These are phyloP conservation scores for Climacium dendroides DNA, from an alignment of 225 moss, liverwort and hornwort genomes.

Conservation along the genomic window DNA sequence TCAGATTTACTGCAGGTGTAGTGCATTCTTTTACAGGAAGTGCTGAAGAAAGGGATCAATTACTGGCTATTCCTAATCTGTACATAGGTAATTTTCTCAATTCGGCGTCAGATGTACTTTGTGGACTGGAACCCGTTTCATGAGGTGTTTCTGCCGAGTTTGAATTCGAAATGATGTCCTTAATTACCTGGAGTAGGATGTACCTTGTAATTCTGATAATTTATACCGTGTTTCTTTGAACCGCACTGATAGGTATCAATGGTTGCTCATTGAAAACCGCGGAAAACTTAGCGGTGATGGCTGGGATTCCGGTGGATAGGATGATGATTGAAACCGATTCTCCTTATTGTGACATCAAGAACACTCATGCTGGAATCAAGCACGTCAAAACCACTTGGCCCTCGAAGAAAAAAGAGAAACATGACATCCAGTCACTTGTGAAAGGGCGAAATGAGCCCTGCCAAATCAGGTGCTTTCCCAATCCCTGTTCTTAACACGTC, in stretches of 20 bases:
- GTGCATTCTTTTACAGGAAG: conserved; percentile 95
- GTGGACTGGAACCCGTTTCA: background rate
- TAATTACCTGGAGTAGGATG: background rate
- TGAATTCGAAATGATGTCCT: background rate
- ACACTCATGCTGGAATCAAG: conserved; percentile 77
- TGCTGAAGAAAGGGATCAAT: conserved; percentile 56
- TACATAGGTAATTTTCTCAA: conserved; percentile 43
- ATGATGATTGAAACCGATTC: conserved; percentile 95
- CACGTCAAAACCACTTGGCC: conserved; percentile 75
- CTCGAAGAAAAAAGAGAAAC: conserved; percentile 86
- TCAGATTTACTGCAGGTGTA: conserved; percentile 78
- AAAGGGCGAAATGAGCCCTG: conserved; percentile 96
- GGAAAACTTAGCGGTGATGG: conserved; percentile 69
- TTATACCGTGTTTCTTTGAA: background rate
- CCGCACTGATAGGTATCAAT: conserved; percentile 51
- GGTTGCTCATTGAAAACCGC: conserved; percentile 89
- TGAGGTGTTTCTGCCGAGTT: background rate
- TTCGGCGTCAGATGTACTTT: background rate
- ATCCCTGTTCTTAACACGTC: background rate
- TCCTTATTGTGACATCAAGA: conserved; percentile 91
- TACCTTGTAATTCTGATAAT: background rate
- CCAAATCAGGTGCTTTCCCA: conserved; percentile 58
- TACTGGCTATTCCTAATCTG: conserved; percentile 68
- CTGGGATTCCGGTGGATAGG: conserved; percentile 59
- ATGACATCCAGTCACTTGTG: conserved; percentile 55